Conservation (phyloP, 1,139 yeast species). For the Lodderomyces margitis region DNA sequence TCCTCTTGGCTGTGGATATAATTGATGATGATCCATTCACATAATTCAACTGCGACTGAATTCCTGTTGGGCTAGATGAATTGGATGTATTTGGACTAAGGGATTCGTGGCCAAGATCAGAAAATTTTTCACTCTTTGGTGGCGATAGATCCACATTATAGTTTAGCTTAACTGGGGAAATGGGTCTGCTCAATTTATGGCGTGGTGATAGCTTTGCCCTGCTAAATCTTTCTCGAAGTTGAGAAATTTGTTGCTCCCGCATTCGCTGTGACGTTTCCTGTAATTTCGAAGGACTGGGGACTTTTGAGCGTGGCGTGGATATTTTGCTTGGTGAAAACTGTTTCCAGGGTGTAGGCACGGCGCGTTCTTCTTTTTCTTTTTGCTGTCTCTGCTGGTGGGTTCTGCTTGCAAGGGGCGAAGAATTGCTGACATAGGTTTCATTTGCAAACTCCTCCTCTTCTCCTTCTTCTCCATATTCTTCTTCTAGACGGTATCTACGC, state of each 20-base stretch:
- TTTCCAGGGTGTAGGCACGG: conserved; percentile 35
- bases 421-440: conserved; percentile 25
- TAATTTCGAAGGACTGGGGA: conserved; percentile 37
- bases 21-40: not conserved
- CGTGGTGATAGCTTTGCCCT: conserved; percentile 20
- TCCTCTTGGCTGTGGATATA: conserved; percentile 39
- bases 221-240: conserved; percentile 35
- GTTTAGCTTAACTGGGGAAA: conserved; percentile 4
- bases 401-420: conserved; percentile 38
- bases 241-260: conserved; percentile 33
- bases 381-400: conserved; percentile 12
- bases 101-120: not conserved
- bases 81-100: not conserved
- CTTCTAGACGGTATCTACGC: conserved; percentile 13
- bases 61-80: not conserved
- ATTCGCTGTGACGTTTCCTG: conserved; percentile 41
- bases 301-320: conserved; percentile 24
- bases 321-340: conserved; percentile 17
- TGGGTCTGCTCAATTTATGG: not conserved
- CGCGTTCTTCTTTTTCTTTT: conserved; percentile 20
- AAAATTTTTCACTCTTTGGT: conserved; percentile 9
- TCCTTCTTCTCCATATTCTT: no score
- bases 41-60: not conserved
- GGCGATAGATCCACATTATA: conserved; percentile 14
- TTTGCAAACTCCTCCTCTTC: conserved; percentile 16